Base-by-base conservation (phyloP, 2,329 filamentous ascomycete species). In the Cadophora luteo-olivacea region DNA sequence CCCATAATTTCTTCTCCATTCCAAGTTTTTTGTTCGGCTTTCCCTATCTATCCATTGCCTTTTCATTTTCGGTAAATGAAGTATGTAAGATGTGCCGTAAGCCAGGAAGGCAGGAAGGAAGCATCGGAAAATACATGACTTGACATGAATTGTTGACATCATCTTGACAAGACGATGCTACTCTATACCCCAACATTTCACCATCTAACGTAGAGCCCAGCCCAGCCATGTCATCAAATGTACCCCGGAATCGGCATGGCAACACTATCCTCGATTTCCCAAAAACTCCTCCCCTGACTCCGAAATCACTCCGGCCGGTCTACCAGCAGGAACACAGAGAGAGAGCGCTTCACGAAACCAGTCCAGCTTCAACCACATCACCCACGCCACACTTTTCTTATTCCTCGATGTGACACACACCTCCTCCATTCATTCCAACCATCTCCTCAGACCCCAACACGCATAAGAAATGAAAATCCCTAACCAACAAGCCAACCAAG, bases 341-440 rank as follows among this genome's bases (percentile, higher is more conserved):
- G 24, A 55, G 52, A 55, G 52, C 52, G 52, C 52, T 55, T 55
- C 52, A 55, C 29, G 29, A 33, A 55, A 55, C 29, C 45, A 49
- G 22, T 8, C 45, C 45, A 49, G n/a, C 45, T 22, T 49, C n/a
- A 22, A 49, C 9, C 52, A 55, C 16, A 55, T 55, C 33, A 57
- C 16, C 29, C 19, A 57, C 29, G 36, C 12, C 45, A 49, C 45
- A 49, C 45, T 9, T 49, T 57, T 38, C 32, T 58, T 36, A 22
- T 36, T 24, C 55, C 19, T 24, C 9, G 19, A 58, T 24, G 33
- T 58, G 55, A 58, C 55, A 41, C 55, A 36, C 33, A 58, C 55
- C 55, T 58, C 4, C 41, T 45, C 41, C 12, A 45, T 45, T 14
- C 16, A 11, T 45, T 29, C 29, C 29, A 29, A 29, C 29, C 29